Evolutionary conservation across 2,329 filamentous ascomycete species (phyloP).

Genomic region (Akanthomyces muscarius): DNA sequence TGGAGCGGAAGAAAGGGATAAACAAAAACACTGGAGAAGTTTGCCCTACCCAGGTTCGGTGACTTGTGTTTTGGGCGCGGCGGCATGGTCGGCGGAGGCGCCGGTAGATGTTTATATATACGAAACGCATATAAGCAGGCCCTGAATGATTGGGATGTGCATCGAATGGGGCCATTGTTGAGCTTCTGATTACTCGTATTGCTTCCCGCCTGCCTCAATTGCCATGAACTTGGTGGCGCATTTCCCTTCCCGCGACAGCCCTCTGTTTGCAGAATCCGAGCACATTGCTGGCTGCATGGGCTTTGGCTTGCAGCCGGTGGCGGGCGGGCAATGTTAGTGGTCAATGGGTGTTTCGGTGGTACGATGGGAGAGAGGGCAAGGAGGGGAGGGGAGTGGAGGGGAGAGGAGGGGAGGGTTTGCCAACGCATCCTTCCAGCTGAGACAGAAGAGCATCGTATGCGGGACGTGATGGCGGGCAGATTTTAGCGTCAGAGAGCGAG

Average conservation of each 20-base stretch:
- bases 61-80: not conserved
- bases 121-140: not conserved
- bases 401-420: not conserved
- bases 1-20: not conserved
- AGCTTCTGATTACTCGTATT: not conserved
- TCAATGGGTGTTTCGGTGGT: not conserved
- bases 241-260: not conserved
- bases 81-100: not conserved
- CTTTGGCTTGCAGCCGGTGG: not conserved
- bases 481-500: not conserved
- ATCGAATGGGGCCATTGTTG: not conserved
- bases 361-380: not conserved
- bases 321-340: not conserved
- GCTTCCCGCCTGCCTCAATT: not conserved
- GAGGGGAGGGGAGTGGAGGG: too few species aligned
- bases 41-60: not conserved
- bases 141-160: not conserved
- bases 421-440: conserved; percentile 5
- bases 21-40: not conserved
- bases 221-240: not conserved
- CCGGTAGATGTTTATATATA: conserved; percentile 4
- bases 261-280: not conserved
- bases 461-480: conserved; percentile 3
- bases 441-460: not conserved
- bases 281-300: not conserved